Percentiles rank a stretch among this genome's conserved stretches.
Evolutionary conservation across 2,329 filamentous ascomycete species (phyloP).

Genomic region (Truncatella angustata): DNA sequence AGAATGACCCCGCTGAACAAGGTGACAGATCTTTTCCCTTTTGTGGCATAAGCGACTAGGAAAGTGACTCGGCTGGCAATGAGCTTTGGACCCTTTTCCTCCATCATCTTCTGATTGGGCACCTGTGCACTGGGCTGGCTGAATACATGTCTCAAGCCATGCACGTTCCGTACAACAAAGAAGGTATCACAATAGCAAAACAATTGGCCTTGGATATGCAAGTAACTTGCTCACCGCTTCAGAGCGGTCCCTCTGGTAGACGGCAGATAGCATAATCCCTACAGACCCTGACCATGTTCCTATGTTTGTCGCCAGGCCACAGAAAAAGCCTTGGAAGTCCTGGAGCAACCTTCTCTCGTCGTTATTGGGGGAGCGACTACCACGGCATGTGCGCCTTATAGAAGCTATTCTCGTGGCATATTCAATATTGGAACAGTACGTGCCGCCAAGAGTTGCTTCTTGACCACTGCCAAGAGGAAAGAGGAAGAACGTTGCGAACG

Average conservation of each 20-base stretch:
- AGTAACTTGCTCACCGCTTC: conserved; percentile 7
- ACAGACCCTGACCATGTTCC: neutral
- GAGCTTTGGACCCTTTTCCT: neutral
- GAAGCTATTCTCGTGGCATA: neutral
- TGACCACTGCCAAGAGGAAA: neutral
- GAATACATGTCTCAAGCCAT: conserved; percentile 1
- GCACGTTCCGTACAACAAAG: neutral
- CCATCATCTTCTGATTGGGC: conserved; percentile 1
- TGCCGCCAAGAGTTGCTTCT: neutral
- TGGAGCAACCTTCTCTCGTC: too few species aligned
- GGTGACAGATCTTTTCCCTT: conserved; percentile 1
- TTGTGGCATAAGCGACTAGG: neutral
- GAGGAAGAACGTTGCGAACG: too few species aligned
- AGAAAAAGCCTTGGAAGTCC: too few species aligned
- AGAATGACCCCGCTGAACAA: conserved; percentile 2
- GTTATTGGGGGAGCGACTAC: too few species aligned
- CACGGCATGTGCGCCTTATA: neutral
- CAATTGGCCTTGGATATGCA: neutral
- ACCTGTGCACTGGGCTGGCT: conserved; percentile 7
- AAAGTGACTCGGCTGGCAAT: neutral
- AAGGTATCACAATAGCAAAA: conserved; percentile 4
- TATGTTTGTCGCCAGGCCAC: neutral
- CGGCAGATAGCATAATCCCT: neutral
- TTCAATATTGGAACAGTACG: neutral
- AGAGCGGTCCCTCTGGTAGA: neutral